A percentile compares a stretch with the other conserved stretches of the same genome.
Evolutionary conservation across 1,139 yeast species (phyloP).

Genomic region (Wickerhamomyces sp.): DNA sequence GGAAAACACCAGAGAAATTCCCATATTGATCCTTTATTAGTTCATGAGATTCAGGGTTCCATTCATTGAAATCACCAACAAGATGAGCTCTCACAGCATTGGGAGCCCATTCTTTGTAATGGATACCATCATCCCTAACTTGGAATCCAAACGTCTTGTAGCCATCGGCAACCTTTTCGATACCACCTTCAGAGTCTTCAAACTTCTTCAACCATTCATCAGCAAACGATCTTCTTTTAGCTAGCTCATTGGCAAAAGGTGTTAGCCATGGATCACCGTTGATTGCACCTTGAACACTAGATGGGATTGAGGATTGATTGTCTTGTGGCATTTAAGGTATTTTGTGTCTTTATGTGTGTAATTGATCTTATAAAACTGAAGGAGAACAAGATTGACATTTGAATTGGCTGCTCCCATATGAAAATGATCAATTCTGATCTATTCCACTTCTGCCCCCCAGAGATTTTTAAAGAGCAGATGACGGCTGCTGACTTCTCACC

Average conservation of each 20-base stretch:
- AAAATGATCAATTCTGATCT: neutral
- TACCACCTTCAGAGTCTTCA: slow-evolving; percentile 35
- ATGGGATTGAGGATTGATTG: slow-evolving; percentile 8
- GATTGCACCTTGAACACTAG: slow-evolving; percentile 49
- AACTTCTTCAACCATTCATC: slow-evolving; percentile 53
- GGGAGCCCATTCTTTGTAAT: slow-evolving; percentile 84
- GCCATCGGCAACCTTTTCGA: slow-evolving; percentile 36
- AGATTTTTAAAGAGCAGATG: neutral
- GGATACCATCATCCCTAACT: slow-evolving; percentile 46
- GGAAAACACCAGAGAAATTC: slow-evolving; percentile 56
- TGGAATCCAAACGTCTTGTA: slow-evolving; percentile 77
- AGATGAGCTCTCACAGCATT: slow-evolving; percentile 69
- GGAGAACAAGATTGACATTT: neutral
- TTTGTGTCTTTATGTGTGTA: too few species aligned
- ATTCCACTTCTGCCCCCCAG: neutral
- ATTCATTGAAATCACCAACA: slow-evolving; percentile 86
- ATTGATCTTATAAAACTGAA: neutral
- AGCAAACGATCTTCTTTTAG: slow-evolving; percentile 48
- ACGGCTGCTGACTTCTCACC: neutral
- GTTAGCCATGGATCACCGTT: slow-evolving; percentile 83
- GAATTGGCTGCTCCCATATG: neutral
- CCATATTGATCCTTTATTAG: slow-evolving; percentile 61
- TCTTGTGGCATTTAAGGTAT: neutral
- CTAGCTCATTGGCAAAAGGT: slow-evolving; percentile 64
- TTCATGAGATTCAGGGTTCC: slow-evolving; percentile 61